Base-by-base conservation (phyloP, 2,329 filamentous ascomycete genomes). In the Coniochaeta sp. region DNA sequence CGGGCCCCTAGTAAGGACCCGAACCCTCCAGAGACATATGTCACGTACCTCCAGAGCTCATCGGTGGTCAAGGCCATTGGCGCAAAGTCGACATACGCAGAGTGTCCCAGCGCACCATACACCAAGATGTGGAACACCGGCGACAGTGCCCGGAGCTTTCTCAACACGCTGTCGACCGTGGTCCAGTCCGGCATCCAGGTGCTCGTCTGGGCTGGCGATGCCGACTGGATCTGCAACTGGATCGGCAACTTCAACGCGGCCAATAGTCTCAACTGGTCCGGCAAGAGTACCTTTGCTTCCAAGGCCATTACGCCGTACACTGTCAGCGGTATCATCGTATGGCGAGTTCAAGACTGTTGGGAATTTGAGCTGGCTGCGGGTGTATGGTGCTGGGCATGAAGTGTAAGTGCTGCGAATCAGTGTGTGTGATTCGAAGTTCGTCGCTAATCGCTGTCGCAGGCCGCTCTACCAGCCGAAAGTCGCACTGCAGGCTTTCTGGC, bases 161-260 rank as follows among this genome's bases (percentile, higher is more conserved):
- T 78, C 13, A 56, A 65, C 2, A 65, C 66, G 1, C 63, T 80
- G 9, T 69, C 71, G 1, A 60, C 65, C 1, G 70, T 81, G 3
- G 70, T 79, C 16, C 64, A 73, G 55, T 70, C 70, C 7, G 75
- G 74, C 2, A 70, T 81, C 28, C 69, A 67, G 20, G 72, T 76
- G 1, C 58, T 81, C 2, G 64, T 81, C 40, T 82, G 76, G 76
- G 76, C 78, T 0, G 78, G 78, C 30, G 79, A 81, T 51, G 72
- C 78, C 3, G 79, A 83, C 57, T 81, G 71, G 65, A 78, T 81
- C 50, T 82, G 77, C 58, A 82, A 82, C 63, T 81, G 77, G 74
- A 65, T 75, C 27, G 79, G 79, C n/a, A 72, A 68, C 28, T 66
- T 75, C 6, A 67, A 63, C 10, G 72, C 71, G 1, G 72, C 75